phyloP scores from a whole-genome alignment of 2,329 filamentous ascomycete species.

The Polytolypa hystricis region DNA sequence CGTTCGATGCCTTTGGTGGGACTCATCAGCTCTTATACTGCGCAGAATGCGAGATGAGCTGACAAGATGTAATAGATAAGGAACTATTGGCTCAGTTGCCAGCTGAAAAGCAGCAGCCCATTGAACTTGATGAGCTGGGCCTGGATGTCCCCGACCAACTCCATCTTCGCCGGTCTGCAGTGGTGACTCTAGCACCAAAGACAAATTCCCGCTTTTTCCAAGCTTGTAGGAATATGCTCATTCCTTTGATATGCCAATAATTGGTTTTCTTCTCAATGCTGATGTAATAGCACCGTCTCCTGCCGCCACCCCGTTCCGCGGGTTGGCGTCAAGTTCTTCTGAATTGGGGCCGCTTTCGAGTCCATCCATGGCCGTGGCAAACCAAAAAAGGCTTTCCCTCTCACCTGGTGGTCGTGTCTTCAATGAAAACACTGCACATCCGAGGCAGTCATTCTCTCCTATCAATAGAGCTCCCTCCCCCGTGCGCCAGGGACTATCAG shows the following conservation, averaged over 20 bases:
- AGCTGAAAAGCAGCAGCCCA: constrained; percentile 3
- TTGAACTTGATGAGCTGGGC: neutral
- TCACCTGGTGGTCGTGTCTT: neutral
- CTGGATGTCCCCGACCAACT: neutral
- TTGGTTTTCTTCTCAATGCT: constrained; percentile 4
- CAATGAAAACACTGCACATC: neutral
- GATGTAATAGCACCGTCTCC: constrained; percentile 12
- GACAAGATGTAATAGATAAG: constrained; percentile 20
- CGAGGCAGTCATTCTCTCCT: constrained; percentile 1
- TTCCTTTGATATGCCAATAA: neutral
- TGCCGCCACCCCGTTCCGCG: constrained; percentile 15
- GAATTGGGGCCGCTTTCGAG: constrained; percentile 21
- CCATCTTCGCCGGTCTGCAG: neutral
- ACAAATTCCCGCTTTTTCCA: constrained; percentile 21
- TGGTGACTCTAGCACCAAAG: too few species aligned
- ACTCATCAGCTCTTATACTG: neutral
- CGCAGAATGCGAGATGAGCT: constrained; percentile 1
- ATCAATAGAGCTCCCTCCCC: neutral
- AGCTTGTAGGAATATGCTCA: constrained; percentile 15
- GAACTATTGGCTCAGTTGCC: constrained; percentile 27
- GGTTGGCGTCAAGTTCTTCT: constrained; percentile 19
- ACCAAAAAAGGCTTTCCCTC: constrained; percentile 7
- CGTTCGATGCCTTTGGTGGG: constrained; percentile 42
- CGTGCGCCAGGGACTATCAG: neutral
- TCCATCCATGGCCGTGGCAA: constrained; percentile 20